Evolutionary conservation across 345 rosid species (phyloP).

Genomic region (Firmiana major): DNA sequence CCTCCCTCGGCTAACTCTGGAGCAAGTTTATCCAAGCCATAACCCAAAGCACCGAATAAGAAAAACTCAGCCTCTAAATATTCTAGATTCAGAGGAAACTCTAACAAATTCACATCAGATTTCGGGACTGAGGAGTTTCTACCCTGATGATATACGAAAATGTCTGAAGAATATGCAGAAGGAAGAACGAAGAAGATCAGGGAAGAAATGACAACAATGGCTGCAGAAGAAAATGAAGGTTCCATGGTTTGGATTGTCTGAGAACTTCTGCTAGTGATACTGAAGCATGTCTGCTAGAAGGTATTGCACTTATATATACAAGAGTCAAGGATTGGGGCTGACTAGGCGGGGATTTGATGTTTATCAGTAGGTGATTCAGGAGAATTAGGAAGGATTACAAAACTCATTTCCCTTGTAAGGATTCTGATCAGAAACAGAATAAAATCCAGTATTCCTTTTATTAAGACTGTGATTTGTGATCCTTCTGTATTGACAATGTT

Average conservation of each 20-base stretch:
- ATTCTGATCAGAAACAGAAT: too few species aligned
- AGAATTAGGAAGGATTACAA: not conserved
- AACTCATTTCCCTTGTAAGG: too few species aligned
- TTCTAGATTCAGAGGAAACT: constrained; percentile 83
- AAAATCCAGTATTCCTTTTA: not conserved
- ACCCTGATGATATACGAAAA: not conserved
- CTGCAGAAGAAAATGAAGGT: not conserved
- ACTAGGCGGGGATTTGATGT: not conserved
- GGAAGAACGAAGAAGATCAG: not conserved
- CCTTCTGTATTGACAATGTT: not conserved
- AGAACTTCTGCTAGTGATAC: not conserved
- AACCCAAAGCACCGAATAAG: constrained; percentile 63
- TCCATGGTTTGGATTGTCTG: not conserved
- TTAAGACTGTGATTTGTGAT: too few species aligned
- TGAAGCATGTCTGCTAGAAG: not conserved
- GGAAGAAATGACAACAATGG: not conserved
- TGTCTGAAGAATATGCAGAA: not conserved
- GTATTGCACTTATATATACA: too few species aligned
- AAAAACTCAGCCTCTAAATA: constrained; percentile 94
- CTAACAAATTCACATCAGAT: constrained; percentile 48
- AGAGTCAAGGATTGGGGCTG: too few species aligned
- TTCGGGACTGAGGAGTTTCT: constrained; percentile 14
- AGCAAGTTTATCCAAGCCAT: constrained; percentile 69
- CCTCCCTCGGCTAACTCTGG: constrained; percentile 65
- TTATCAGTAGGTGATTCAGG: not conserved